Evolutionary conservation across 257 asterid species (phyloP).

Genomic region (Leptodermis oblonga): DNA sequence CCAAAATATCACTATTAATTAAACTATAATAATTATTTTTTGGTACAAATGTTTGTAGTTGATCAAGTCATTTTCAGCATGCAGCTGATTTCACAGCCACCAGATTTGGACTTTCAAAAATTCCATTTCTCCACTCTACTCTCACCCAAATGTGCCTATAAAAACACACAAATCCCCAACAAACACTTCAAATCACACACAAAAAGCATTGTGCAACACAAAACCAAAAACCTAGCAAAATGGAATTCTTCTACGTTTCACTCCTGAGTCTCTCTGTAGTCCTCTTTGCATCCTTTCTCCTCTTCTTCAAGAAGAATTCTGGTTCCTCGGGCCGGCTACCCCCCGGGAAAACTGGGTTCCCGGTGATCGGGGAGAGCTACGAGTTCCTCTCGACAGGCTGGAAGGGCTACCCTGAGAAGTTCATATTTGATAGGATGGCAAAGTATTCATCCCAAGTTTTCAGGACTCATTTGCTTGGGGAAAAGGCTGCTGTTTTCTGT

Average conservation of each 20-base stretch:
- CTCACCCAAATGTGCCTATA: background rate
- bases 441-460: constrained; percentile 39
- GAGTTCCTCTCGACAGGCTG: constrained; percentile 51
- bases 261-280: constrained; percentile 37
- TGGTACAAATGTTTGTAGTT: background rate
- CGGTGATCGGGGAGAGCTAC: constrained; percentile 48
- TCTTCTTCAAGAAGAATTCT: constrained; percentile 44
- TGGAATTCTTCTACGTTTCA: constrained; percentile 7
- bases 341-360: constrained; percentile 49
- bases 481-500: constrained; percentile 36
- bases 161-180: background rate
- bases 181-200: background rate
- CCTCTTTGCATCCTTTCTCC: constrained; percentile 37
- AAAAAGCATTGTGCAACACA: background rate
- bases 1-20: too few relatives aligned
- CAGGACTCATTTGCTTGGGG: constrained; percentile 39
- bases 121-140: background rate
- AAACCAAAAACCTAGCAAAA: background rate
- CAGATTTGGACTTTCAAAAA: constrained; percentile 2
- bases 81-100: background rate
- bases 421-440: constrained; percentile 42
- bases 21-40: too few relatives aligned
- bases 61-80: constrained; percentile 1
- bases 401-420: constrained; percentile 55
- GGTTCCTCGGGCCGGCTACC: constrained; percentile 25